phyloP scores from a whole-genome alignment of 768 basidiomycete species.

The Lactarius psammicola region DNA sequence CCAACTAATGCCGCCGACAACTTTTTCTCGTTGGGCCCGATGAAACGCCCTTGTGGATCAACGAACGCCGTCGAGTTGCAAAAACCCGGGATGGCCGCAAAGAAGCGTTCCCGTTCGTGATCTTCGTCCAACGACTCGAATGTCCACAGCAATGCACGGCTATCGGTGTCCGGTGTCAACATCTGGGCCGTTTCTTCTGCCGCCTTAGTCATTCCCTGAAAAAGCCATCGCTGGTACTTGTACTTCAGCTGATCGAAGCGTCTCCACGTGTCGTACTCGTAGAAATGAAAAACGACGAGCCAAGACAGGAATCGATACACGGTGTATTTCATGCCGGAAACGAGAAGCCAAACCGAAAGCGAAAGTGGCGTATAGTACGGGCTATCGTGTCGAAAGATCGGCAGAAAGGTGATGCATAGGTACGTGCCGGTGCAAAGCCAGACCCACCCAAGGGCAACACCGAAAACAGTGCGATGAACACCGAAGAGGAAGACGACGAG shows the following conservation, averaged over 20 bases:
- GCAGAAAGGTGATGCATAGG: constrained; percentile 7
- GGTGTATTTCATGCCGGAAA: not conserved
- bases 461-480: constrained; percentile 15
- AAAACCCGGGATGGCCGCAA: constrained; percentile 16
- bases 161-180: constrained; percentile 6
- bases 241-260: not conserved
- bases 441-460: not conserved
- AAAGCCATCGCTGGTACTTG: not conserved
- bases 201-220: constrained; percentile 1
- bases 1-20: constrained; percentile 5
- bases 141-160: constrained; percentile 13
- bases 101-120: constrained; percentile 16
- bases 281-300: constrained; percentile 1
- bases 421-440: not conserved
- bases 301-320: constrained; percentile 5
- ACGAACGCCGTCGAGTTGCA: constrained; percentile 4
- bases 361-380: constrained; percentile 15
- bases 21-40: constrained; percentile 13
- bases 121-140: constrained; percentile 20
- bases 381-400: constrained; percentile 3
- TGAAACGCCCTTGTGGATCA: not conserved
- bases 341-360: constrained; percentile 3
- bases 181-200: constrained; percentile 7
- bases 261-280: constrained; percentile 4
- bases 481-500: constrained; percentile 12